Evolutionary conservation across 108 stramenopile species (phyloP).

Genomic region (Chaetoceros muelleri): DNA sequence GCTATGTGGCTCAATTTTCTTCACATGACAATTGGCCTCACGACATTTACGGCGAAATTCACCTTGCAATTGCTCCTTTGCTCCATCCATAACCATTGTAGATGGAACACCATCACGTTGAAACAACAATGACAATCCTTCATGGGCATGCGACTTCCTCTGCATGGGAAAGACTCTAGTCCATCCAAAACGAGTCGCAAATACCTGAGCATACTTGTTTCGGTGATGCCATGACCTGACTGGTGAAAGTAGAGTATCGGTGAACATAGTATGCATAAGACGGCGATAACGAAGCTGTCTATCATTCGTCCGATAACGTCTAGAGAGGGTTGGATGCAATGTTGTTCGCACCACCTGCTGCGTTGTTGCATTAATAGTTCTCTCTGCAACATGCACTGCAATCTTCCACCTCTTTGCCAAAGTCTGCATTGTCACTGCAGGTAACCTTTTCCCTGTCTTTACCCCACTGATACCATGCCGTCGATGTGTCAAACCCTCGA

Average conservation of each 20-base stretch:
- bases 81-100: conserved; percentile 18
- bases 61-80: conserved; percentile 14
- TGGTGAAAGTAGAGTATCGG: too few relatives aligned
- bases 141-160: conserved; percentile 11
- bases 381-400: too few relatives aligned
- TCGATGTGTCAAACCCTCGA: too few relatives aligned
- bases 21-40: conserved; percentile 11
- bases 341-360: conserved; percentile 13
- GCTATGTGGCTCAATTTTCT: too few relatives aligned
- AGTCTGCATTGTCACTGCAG: too few relatives aligned
- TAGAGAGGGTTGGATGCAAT: conserved; percentile 1
- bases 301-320: too few relatives aligned
- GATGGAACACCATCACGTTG: too few relatives aligned
- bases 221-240: conserved; percentile 11
- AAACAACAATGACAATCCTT: conserved; percentile 14
- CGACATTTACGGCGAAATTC: conserved; percentile 3
- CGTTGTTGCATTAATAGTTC: conserved; percentile 5
- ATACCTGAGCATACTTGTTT: too few relatives aligned
- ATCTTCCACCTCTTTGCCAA: too few relatives aligned
- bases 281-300: conserved; percentile 7
- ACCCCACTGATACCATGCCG: too few relatives aligned
- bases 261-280: too few relatives aligned
- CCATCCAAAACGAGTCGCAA: conserved; percentile 10
- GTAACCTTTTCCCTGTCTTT: too few relatives aligned
- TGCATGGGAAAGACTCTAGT: conserved; percentile 8